phyloP scores from a whole-genome alignment of 2,329 filamentous ascomycete genomes.

The Aspergillus uvarum region DNA sequence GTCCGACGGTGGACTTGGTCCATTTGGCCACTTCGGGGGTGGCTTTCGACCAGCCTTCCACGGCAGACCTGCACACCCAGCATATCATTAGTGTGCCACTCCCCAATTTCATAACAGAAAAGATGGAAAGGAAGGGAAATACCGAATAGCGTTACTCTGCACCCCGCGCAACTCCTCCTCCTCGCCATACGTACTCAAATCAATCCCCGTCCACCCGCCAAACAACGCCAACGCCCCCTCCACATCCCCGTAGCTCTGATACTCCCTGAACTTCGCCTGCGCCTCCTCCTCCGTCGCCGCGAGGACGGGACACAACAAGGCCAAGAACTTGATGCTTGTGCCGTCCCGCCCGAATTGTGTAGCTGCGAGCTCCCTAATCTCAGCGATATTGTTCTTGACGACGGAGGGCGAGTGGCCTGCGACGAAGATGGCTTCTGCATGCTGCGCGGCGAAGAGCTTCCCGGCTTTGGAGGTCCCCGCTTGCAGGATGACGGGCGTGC shows the following conservation, averaged over 20 bases:
- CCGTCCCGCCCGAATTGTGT: slow-evolving; percentile 56
- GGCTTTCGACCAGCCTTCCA: slow-evolving; percentile 53
- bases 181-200: slow-evolving; percentile 60
- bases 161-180: slow-evolving; percentile 63
- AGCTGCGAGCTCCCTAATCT: slow-evolving; percentile 59
- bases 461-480: slow-evolving; percentile 67
- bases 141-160: slow-evolving; percentile 61
- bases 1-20: slow-evolving; percentile 69
- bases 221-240: slow-evolving; percentile 71
- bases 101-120: not conserved
- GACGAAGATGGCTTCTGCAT: slow-evolving; percentile 71
- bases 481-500: slow-evolving; percentile 68
- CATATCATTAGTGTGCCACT: slow-evolving; percentile 5
- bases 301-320: slow-evolving; percentile 64
- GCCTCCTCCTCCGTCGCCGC: slow-evolving; percentile 67
- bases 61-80: slow-evolving; percentile 43
- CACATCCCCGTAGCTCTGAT: slow-evolving; percentile 59
- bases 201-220: slow-evolving; percentile 72
- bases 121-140: slow-evolving; percentile 13
- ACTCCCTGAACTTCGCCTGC: slow-evolving; percentile 61
- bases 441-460: slow-evolving; percentile 65
- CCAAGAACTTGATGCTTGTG: slow-evolving; percentile 64
- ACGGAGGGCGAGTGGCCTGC: slow-evolving; percentile 64
- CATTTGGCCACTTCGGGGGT: slow-evolving; percentile 64
- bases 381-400: slow-evolving; percentile 61